These are phyloP conservation scores for Kluyveromyces marxianus DNA, from an alignment of 1,139 yeast genomes.

Conservation along the genomic window DNA sequence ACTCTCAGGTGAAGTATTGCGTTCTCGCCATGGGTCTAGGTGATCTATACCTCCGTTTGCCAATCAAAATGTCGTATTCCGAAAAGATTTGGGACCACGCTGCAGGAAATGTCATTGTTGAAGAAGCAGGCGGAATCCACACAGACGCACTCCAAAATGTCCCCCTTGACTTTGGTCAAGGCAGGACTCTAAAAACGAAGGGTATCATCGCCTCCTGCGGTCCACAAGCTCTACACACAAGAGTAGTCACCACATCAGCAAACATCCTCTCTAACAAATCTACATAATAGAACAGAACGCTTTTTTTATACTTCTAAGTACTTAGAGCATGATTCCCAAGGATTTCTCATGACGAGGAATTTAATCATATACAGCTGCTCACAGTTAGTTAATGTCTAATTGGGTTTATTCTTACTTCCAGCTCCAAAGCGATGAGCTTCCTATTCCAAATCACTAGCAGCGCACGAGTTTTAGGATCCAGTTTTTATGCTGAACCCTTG, in stretches of 20 bases:
- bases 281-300: constrained; percentile 8
- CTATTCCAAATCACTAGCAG: too few relatives aligned
- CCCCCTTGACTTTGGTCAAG: constrained; percentile 76
- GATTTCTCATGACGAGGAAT: too few relatives aligned
- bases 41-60: constrained; percentile 83
- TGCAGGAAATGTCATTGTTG: constrained; percentile 79
- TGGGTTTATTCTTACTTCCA: too few relatives aligned
- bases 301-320: too few relatives aligned
- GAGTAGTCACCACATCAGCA: constrained; percentile 56
- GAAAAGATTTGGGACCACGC: constrained; percentile 99
- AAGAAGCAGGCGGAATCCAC: constrained; percentile 88
- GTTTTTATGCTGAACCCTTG: too few relatives aligned
- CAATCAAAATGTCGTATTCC: constrained; percentile 64
- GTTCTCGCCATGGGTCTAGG: constrained; percentile 87
- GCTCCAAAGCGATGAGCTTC: too few relatives aligned
- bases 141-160: constrained; percentile 69
- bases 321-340: too few relatives aligned
- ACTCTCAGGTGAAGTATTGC: constrained; percentile 94
- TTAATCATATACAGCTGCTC: too few relatives aligned
- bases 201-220: constrained; percentile 90
- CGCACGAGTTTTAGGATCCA: too few relatives aligned
- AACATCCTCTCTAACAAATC: constrained; percentile 18
- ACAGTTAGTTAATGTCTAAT: too few relatives aligned
- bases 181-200: constrained; percentile 70
- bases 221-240: constrained; percentile 43